A percentile compares a stretch with the other conserved stretches of the same genome.
Conservation (phyloP, 2,329 filamentous ascomycete species). For the Exophiala dermatitidis region DNA sequence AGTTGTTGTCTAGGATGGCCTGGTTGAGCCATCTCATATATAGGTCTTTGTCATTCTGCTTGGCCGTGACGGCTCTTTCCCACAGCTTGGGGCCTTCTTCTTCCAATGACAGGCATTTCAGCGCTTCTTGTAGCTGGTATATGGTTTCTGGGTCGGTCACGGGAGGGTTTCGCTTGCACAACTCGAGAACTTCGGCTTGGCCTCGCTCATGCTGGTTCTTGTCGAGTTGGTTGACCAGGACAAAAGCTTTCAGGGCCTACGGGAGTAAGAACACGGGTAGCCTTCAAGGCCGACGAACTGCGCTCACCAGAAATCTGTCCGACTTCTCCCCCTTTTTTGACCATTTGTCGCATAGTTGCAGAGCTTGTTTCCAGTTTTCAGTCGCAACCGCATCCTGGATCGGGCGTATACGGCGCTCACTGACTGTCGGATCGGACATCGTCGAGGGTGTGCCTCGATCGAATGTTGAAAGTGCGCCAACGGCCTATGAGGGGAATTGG, state of each 20-base stretch:
- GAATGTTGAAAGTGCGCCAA: neutral
- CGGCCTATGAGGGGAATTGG: constrained; percentile 13
- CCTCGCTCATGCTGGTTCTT: constrained; percentile 38
- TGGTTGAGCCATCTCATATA: constrained; percentile 41
- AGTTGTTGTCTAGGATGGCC: constrained; percentile 38
- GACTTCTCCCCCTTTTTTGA: constrained; percentile 50
- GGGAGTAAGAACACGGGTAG: constrained; percentile 1
- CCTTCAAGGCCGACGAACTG: neutral
- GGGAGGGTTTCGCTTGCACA: constrained; percentile 39
- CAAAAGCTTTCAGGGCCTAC: constrained; percentile 27
- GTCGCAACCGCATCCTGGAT: constrained; percentile 45
- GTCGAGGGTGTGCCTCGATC: neutral
- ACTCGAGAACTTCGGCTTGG: constrained; percentile 36
- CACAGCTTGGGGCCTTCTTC: constrained; percentile 36
- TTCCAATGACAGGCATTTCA: constrained; percentile 33
- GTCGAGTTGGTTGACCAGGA: constrained; percentile 33
- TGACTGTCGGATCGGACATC: constrained; percentile 26
- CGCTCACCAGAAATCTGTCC: constrained; percentile 27
- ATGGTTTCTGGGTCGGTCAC: constrained; percentile 41
- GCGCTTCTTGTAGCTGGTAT: constrained; percentile 37
- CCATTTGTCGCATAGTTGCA: constrained; percentile 46
- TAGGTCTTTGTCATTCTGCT: constrained; percentile 39
- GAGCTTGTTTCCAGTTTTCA: constrained; percentile 44
- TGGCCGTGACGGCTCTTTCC: constrained; percentile 42
- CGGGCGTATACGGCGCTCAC: constrained; percentile 38